Conservation (phyloP, 306 rosid species). For the Vachellia collinsii region DNA sequence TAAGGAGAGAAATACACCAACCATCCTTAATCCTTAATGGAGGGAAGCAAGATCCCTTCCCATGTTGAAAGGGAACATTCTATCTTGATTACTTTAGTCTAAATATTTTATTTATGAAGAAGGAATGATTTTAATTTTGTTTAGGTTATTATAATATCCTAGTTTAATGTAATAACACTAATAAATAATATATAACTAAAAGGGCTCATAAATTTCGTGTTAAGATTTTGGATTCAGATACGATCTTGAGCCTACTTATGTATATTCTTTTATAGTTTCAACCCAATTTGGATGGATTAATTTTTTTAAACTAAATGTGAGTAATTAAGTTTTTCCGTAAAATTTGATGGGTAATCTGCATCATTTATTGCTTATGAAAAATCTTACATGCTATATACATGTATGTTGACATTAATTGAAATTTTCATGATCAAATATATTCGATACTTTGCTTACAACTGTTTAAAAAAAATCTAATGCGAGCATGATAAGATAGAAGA, state of each 20-base stretch:
- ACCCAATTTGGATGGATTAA: too few relatives aligned
- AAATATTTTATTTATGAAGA: not conserved
- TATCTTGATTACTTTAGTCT: not conserved
- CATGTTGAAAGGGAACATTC: not conserved
- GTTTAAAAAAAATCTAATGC: not conserved
- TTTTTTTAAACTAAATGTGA: too few relatives aligned
- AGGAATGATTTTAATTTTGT: not conserved
- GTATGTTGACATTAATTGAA: not conserved
- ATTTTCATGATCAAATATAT: not conserved
- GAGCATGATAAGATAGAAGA: not conserved
- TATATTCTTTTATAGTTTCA: too few relatives aligned
- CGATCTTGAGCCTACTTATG: too few relatives aligned
- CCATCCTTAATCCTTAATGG: not conserved
- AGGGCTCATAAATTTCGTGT: too few relatives aligned
- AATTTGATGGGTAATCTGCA: too few relatives aligned
- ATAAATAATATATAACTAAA: too few relatives aligned
- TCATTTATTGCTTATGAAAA: too few relatives aligned
- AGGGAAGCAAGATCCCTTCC: not conserved
- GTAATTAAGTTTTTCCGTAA: not conserved
- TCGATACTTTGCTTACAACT: not conserved
- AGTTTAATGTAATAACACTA: too few relatives aligned
- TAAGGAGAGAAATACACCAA: not conserved
- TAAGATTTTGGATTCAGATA: not conserved
- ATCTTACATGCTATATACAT: too few relatives aligned
- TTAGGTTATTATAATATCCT: not conserved